Conservation (phyloP, 2,329 filamentous ascomycete genomes). For the Microdochium nivale region DNA sequence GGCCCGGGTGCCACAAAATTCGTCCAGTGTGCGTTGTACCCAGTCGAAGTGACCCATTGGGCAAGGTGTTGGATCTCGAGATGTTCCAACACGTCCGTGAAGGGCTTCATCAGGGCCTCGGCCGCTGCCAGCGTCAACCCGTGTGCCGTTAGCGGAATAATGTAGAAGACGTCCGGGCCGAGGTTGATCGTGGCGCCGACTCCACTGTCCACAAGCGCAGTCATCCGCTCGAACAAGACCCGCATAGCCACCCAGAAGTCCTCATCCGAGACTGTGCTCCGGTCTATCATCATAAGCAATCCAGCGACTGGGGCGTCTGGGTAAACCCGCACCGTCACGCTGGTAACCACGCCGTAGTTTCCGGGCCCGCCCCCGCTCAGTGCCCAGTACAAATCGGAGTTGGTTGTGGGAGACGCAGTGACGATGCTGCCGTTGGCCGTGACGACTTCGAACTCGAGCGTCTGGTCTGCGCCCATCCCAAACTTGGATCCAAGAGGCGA, state of each 20-base stretch:
- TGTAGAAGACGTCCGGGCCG: not conserved
- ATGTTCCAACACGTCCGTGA: not conserved
- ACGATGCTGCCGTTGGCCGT: slow-evolving; percentile 32
- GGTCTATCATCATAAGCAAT: slow-evolving; percentile 6
- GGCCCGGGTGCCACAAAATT: not conserved
- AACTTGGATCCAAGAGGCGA: slow-evolving; percentile 28
- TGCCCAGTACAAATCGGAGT: slow-evolving; percentile 47
- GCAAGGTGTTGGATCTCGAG: not conserved
- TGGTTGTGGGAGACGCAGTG: slow-evolving; percentile 29
- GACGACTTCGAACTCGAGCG: slow-evolving; percentile 34
- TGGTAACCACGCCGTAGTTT: slow-evolving; percentile 37
- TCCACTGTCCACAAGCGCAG: not conserved
- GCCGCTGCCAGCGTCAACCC: not conserved
- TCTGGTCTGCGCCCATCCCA: slow-evolving; percentile 40
- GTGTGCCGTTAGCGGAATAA: not conserved
- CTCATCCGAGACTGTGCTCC: not conserved
- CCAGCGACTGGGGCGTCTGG: slow-evolving; percentile 25
- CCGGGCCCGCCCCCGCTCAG: slow-evolving; percentile 39
- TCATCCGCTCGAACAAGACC: not conserved
- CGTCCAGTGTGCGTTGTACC: not conserved
- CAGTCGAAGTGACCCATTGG: not conserved
- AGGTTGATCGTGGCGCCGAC: not conserved
- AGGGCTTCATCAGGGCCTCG: not conserved
- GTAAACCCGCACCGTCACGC: slow-evolving; percentile 35
- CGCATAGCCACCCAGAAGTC: not conserved